These are phyloP conservation scores for Elaeis guineensis DNA, from an alignment of 176 grass and related monocot genomes.

Conservation along the genomic window DNA sequence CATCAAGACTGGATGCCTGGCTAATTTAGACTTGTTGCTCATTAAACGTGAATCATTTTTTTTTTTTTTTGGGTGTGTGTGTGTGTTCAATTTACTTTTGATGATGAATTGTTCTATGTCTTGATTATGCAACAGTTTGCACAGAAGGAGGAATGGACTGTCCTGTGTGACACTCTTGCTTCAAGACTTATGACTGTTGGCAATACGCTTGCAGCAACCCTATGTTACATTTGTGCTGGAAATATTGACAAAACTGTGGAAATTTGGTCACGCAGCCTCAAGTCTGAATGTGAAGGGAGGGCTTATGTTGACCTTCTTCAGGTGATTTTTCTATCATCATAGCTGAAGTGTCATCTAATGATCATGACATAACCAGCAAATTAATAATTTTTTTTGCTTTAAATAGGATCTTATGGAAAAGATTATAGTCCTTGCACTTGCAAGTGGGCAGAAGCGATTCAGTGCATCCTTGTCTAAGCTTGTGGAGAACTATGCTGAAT, in stretches of 20 bases:
- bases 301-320: constrained; percentile 96
- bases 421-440: constrained; percentile 85
- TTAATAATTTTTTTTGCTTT: not conserved
- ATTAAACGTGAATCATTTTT: too few species aligned
- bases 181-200: constrained; percentile 71
- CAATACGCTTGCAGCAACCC: constrained; percentile 73
- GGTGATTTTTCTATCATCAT: constrained; percentile 37
- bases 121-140: constrained; percentile 52
- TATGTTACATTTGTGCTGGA: constrained; percentile 95
- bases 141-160: constrained; percentile 75
- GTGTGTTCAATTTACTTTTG: too few species aligned
- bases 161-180: constrained; percentile 71
- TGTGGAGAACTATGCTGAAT: constrained; percentile 92
- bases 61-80: too few species aligned
- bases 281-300: constrained; percentile 72
- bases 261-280: constrained; percentile 87
- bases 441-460: constrained; percentile 82
- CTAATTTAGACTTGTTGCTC: too few species aligned
- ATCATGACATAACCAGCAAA: constrained; percentile 4
- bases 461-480: constrained; percentile 79
- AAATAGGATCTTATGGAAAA: constrained; percentile 99
- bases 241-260: constrained; percentile 97
- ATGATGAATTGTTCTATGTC: not conserved
- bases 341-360: constrained; percentile 12
- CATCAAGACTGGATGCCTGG: too few species aligned